Percentiles rank a stretch among this genome's conserved stretches.
phyloP scores from a whole-genome alignment of 345 rosid species.

The Populus euphratica region DNA sequence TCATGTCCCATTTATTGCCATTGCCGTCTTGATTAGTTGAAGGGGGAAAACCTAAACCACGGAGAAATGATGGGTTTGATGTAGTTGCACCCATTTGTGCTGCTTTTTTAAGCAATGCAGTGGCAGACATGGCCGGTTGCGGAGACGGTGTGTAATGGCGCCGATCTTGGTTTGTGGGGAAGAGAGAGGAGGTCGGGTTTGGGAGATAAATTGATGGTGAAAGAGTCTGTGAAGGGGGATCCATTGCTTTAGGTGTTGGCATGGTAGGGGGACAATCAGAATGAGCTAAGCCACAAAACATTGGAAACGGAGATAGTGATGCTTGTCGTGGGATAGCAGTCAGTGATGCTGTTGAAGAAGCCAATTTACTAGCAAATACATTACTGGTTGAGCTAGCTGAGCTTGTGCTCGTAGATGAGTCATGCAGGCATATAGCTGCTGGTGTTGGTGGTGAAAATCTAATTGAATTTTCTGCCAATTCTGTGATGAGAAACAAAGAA shows the following conservation, averaged over 20 bases:
- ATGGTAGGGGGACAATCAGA: constrained; percentile 22
- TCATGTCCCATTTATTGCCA: constrained; percentile 24
- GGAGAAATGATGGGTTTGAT: constrained; percentile 45
- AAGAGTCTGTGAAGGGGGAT: constrained; percentile 70
- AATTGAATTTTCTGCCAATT: constrained; percentile 50
- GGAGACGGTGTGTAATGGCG: constrained; percentile 33
- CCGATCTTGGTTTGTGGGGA: constrained; percentile 30
- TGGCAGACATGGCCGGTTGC: constrained; percentile 83
- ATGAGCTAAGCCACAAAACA: constrained; percentile 19
- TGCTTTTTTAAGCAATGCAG: constrained; percentile 93
- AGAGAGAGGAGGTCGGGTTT: constrained; percentile 41
- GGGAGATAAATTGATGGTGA: constrained; percentile 52
- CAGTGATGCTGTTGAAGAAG: constrained; percentile 30
- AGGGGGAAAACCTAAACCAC: constrained; percentile 46
- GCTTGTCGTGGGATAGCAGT: constrained; percentile 1
- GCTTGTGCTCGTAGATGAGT: constrained; percentile 21
- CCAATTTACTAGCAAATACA: constrained; percentile 47
- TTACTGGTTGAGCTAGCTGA: constrained; percentile 24
- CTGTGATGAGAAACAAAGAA: constrained; percentile 23
- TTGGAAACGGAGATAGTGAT: constrained; percentile 36
- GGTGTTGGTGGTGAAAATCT: constrained; percentile 34
- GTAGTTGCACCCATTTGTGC: constrained; percentile 84
- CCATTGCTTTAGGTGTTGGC: constrained; percentile 35
- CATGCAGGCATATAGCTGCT: constrained; percentile 11
- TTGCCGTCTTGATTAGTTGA: constrained; percentile 22